phyloP scores from a whole-genome alignment of 2,329 filamentous ascomycete species.

The Grosmannia serpens region DNA sequence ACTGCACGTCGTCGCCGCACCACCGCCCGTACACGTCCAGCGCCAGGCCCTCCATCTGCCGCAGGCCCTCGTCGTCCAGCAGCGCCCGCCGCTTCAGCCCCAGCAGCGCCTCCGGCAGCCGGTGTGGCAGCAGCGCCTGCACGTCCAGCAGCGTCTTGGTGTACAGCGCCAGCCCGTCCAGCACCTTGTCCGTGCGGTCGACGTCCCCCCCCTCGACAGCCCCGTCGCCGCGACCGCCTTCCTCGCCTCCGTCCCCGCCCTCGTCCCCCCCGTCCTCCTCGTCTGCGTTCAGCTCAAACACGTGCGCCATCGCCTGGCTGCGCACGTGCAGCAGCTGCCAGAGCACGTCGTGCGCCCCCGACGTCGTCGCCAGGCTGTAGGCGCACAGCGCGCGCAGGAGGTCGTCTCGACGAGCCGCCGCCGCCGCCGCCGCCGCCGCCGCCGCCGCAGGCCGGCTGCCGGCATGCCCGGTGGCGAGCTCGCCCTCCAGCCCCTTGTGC shows the following conservation, averaged over 20 bases:
- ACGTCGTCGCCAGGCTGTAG: slow-evolving; percentile 71
- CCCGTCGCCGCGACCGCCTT: neutral
- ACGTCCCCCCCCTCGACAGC: neutral
- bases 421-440: neutral
- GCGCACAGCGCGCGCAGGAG: slow-evolving; percentile 68
- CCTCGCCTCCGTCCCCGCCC: slow-evolving; percentile 7
- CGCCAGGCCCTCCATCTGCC: slow-evolving; percentile 55
- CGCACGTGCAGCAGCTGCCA: slow-evolving; percentile 67
- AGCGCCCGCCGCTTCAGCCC: slow-evolving; percentile 60
- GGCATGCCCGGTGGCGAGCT: neutral
- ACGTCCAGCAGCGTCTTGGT: slow-evolving; percentile 58
- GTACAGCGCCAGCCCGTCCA: slow-evolving; percentile 60
- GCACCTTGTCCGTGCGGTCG: slow-evolving; percentile 33
- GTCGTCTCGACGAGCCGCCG: slow-evolving; percentile 23
- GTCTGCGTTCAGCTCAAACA: slow-evolving; percentile 39
- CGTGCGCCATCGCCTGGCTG: slow-evolving; percentile 52
- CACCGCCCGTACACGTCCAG: slow-evolving; percentile 69
- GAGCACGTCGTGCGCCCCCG: slow-evolving; percentile 67
- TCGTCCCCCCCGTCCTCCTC: slow-evolving; percentile 30
- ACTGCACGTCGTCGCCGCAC: slow-evolving; percentile 71
- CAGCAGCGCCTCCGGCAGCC: slow-evolving; percentile 57
- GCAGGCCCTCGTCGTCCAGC: slow-evolving; percentile 58
- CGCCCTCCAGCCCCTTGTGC: neutral
- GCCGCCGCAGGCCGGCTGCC: too few species aligned
- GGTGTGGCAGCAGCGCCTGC: slow-evolving; percentile 61